These are phyloP conservation scores for Chlamydomonas reinhardtii DNA, from an alignment of 163 green algal species.

Conservation along the genomic window DNA sequence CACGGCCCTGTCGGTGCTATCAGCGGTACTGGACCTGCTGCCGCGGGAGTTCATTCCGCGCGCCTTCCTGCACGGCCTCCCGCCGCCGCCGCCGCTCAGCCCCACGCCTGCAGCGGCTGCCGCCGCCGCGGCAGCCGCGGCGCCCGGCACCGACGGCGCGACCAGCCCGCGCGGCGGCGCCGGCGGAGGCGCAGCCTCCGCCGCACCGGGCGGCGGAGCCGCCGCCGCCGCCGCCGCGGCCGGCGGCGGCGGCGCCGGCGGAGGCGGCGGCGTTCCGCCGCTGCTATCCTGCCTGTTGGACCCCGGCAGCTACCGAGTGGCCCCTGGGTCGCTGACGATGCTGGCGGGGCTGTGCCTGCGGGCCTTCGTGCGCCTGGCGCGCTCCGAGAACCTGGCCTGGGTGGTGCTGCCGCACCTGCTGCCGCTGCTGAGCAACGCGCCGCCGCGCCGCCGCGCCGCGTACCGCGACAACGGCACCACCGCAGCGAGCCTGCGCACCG, in stretches of 20 bases:
- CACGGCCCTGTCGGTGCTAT: constrained; percentile 3
- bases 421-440: constrained; percentile 11
- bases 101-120: neutral
- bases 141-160: neutral
- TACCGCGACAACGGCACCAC: constrained; percentile 27
- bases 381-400: constrained; percentile 36
- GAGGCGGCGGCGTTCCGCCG: constrained; percentile 14
- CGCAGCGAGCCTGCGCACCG: neutral
- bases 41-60: constrained; percentile 24
- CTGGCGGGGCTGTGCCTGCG: constrained; percentile 7
- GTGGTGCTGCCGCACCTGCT: constrained; percentile 35
- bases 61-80: constrained; percentile 3
- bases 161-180: too few relatives aligned
- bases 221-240: neutral
- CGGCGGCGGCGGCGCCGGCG: neutral
- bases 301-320: neutral
- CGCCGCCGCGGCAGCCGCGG: neutral
- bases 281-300: constrained; percentile 27
- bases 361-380: constrained; percentile 7
- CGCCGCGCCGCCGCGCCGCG: neutral
- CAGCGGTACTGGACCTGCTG: constrained; percentile 24
- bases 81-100: neutral
- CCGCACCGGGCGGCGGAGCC: neutral
- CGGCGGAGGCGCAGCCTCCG: neutral
- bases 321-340: constrained; percentile 6